phyloP scores from a whole-genome alignment of 257 asterid species.

The Fraxinus americana region DNA sequence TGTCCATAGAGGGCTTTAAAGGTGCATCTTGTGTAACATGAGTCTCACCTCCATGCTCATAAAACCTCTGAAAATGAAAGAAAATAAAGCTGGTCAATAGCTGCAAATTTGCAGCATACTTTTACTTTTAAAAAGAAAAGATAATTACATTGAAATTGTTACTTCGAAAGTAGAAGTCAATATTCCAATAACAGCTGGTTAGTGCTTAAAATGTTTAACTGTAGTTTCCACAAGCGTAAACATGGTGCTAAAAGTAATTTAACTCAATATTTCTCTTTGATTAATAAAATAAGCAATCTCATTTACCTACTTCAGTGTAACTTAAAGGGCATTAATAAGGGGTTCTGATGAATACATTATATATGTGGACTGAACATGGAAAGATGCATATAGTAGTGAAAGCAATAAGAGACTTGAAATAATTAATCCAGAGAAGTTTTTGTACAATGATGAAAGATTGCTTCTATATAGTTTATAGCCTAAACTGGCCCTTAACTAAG shows the following conservation, averaged over 20 bases:
- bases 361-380: background rate
- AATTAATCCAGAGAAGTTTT: background rate
- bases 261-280: background rate
- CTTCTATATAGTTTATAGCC: background rate
- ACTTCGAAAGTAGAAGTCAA: background rate
- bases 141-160: background rate
- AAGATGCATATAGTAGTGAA: background rate
- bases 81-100: background rate
- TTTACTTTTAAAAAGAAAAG: slow-evolving; percentile 15
- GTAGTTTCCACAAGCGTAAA: background rate
- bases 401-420: background rate
- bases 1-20: slow-evolving; percentile 92
- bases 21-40: slow-evolving; percentile 81
- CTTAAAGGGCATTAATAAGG: background rate
- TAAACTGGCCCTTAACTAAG: background rate
- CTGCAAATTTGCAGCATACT: background rate
- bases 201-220: background rate
- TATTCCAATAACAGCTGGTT: slow-evolving; percentile 3
- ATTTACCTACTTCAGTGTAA: background rate
- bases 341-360: background rate
- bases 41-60: slow-evolving; percentile 91
- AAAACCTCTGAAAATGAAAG: slow-evolving; percentile 77
- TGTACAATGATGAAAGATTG: background rate
- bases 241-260: background rate
- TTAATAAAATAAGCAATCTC: background rate